Evolutionary conservation across 2,329 filamentous ascomycete species (phyloP).

Genomic region (Calonectria pauciramosa): DNA sequence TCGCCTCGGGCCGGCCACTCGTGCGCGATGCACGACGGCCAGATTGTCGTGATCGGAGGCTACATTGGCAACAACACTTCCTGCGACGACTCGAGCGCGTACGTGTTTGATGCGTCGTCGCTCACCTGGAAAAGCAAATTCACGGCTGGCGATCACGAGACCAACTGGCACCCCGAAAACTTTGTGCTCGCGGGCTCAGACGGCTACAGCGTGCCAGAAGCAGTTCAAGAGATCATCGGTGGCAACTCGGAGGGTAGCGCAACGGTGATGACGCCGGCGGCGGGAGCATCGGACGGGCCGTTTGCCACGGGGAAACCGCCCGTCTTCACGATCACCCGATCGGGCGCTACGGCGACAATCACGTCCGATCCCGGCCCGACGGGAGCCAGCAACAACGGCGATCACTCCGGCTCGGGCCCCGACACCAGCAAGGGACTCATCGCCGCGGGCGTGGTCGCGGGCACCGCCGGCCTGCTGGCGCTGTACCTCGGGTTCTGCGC

Average conservation of each 20-base stretch:
- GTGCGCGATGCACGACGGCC: conserved; percentile 70
- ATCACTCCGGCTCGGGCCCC: conserved; percentile 7
- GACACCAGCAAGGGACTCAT: conserved; percentile 57
- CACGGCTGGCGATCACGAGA: conserved; percentile 70
- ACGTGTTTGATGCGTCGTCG: conserved; percentile 78
- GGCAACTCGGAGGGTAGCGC: conserved; percentile 66
- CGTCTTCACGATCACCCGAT: conserved; percentile 75
- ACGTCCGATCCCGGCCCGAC: conserved; percentile 36
- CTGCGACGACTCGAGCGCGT: conserved; percentile 74
- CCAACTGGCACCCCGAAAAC: conserved; percentile 67
- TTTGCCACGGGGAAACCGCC: conserved; percentile 78
- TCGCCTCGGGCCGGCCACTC: conserved; percentile 60
- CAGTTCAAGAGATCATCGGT: conserved; percentile 64
- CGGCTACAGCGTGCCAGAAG: conserved; percentile 67
- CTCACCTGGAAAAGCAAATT: conserved; percentile 72
- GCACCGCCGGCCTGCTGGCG: conserved; percentile 72
- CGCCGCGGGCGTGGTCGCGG: conserved; percentile 70
- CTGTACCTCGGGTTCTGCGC: conserved; percentile 78
- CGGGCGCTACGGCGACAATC: conserved; percentile 62
- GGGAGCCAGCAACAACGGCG: conserved; percentile 45
- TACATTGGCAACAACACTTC: conserved; percentile 62
- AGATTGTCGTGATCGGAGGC: conserved; percentile 76
- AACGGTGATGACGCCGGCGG: conserved; percentile 62
- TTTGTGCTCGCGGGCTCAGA: conserved; percentile 60
- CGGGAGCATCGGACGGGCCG: conserved; percentile 74